Evolutionary conservation across 305 asterid species (phyloP).

Genomic region (Fraxinus nigra): DNA sequence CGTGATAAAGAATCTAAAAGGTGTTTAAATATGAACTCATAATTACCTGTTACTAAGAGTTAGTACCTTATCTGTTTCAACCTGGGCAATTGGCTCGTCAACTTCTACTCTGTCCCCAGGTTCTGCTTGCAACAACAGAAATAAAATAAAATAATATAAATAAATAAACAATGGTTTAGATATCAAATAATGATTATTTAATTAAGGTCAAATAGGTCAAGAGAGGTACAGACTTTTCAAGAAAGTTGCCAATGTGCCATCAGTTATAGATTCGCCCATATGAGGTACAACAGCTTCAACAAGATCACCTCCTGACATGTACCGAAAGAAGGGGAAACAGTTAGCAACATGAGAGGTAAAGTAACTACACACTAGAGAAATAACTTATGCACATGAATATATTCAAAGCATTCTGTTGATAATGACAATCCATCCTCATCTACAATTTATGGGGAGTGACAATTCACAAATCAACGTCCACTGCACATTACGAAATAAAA

Average conservation of each 20-base stretch:
- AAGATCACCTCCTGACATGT: constrained; percentile 56
- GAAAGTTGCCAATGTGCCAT: constrained; percentile 89
- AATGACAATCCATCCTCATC: constrained; percentile 9
- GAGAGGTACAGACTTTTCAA: constrained; percentile 71
- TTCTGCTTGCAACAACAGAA: constrained; percentile 46
- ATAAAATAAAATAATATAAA: neutral
- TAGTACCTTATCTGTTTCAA: constrained; percentile 96
- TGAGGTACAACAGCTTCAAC: constrained; percentile 94
- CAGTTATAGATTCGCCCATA: constrained; percentile 97
- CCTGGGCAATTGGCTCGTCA: constrained; percentile 95
- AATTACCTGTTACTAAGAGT: constrained; percentile 1
- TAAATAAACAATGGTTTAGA: constrained; percentile 11
- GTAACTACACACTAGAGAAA: neutral
- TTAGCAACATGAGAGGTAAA: constrained; percentile 11
- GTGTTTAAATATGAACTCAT: neutral
- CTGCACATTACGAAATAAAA: constrained; percentile 11
- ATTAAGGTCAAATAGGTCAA: constrained; percentile 3
- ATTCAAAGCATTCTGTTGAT: constrained; percentile 6
- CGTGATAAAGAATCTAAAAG: neutral
- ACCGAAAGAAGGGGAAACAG: constrained; percentile 8
- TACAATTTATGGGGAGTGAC: neutral
- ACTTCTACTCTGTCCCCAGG: constrained; percentile 90
- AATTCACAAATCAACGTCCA: constrained; percentile 12
- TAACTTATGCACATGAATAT: neutral
- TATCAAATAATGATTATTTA: constrained; percentile 13